These are phyloP conservation scores for Omphalotus guepiniiformis DNA, from an alignment of 768 basidiomycete species.

Conservation along the genomic window DNA sequence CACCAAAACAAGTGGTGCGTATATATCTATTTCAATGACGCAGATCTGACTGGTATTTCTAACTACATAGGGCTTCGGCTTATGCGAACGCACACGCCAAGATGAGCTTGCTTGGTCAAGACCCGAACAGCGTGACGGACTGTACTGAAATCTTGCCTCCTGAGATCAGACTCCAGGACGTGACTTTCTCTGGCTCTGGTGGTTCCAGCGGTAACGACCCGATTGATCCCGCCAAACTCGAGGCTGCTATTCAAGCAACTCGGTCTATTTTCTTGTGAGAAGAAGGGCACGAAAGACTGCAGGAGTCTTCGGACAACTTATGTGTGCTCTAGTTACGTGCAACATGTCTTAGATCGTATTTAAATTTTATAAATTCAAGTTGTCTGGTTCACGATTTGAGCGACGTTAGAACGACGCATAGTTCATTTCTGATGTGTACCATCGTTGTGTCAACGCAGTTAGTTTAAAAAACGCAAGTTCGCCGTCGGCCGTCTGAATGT, in stretches of 20 bases:
- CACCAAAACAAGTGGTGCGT: slow-evolving; percentile 14
- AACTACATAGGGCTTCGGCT: slow-evolving; percentile 12
- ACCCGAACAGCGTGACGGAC: slow-evolving; percentile 9
- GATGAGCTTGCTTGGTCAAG: slow-evolving; percentile 11
- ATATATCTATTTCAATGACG: not conserved
- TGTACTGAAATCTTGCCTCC: slow-evolving; percentile 16
- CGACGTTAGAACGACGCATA: no score
- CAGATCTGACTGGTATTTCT: not conserved
- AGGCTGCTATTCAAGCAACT: slow-evolving; percentile 13
- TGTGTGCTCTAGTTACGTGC: no score
- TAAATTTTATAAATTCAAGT: no score
- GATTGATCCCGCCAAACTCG: slow-evolving; percentile 8
- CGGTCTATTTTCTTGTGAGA: slow-evolving; percentile 14
- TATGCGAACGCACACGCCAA: slow-evolving; percentile 12
- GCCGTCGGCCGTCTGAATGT: no score
- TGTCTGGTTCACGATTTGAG: no score
- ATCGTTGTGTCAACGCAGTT: no score
- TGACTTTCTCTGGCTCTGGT: not conserved
- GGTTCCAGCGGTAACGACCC: not conserved
- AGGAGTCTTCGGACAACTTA: no score
- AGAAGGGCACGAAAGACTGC: no score
- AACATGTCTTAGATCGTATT: no score
- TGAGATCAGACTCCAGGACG: slow-evolving; percentile 10
- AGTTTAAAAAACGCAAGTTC: no score
- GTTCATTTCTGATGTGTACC: no score